Percentiles rank a stretch among this genome's conserved stretches.
Conservation (phyloP, 2,329 filamentous ascomycete genomes). For the Ampelomyces quisqualis region DNA sequence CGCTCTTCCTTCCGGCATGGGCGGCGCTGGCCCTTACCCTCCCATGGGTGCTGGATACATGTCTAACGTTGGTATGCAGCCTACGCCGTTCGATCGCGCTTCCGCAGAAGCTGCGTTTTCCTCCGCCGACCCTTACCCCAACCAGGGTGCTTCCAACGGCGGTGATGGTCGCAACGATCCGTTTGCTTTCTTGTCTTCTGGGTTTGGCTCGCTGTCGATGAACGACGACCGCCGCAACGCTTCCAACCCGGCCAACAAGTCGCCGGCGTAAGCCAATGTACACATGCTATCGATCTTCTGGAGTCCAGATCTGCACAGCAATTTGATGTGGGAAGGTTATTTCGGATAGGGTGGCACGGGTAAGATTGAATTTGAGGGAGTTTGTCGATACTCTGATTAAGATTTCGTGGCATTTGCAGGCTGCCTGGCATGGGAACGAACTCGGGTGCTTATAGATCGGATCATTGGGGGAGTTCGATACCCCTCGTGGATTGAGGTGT, state of each 20-base stretch:
- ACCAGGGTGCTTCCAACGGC: slow-evolving; percentile 70
- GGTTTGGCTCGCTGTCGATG: slow-evolving; percentile 72
- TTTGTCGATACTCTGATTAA: slow-evolving; percentile 41
- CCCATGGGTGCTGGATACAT: slow-evolving; percentile 74
- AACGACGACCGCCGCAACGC: slow-evolving; percentile 57
- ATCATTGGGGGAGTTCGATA: slow-evolving; percentile 44
- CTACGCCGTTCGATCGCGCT: slow-evolving; percentile 87
- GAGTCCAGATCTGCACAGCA: slow-evolving; percentile 37
- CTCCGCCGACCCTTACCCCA: slow-evolving; percentile 78
- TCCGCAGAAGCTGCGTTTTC: slow-evolving; percentile 94
- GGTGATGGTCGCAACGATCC: slow-evolving; percentile 67
- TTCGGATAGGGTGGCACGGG: slow-evolving; percentile 40
- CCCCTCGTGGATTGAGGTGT: slow-evolving; percentile 40
- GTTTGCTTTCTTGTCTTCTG: slow-evolving; percentile 75
- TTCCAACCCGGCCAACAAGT: slow-evolving; percentile 43
- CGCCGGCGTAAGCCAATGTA: slow-evolving; percentile 42
- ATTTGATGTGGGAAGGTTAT: slow-evolving; percentile 39
- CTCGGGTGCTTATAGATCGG: slow-evolving; percentile 42
- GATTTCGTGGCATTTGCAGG: slow-evolving; percentile 44
- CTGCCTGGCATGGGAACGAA: slow-evolving; percentile 37
- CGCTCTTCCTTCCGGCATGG: slow-evolving; percentile 80
- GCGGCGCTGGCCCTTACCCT: slow-evolving; percentile 76
- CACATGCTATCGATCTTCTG: slow-evolving; percentile 39
- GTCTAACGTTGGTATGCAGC: slow-evolving; percentile 74
- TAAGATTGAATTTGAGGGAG: slow-evolving; percentile 41